These are phyloP conservation scores for Metarhizium rileyi DNA, from an alignment of 2,329 filamentous ascomycete species.

Conservation along the genomic window DNA sequence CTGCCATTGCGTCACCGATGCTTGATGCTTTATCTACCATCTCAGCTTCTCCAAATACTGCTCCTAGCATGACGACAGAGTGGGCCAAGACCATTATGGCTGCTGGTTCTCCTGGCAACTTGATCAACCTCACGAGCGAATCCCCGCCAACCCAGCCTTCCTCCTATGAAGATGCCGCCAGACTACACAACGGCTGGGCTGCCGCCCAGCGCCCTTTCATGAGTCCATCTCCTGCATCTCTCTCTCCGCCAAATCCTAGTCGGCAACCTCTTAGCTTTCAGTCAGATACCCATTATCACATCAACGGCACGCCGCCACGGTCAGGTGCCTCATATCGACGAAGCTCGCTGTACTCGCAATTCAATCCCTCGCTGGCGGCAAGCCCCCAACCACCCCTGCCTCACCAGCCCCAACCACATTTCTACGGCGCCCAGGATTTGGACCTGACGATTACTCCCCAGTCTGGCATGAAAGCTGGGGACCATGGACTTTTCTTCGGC, in stretches of 20 bases:
- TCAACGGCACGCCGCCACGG: slow-evolving; percentile 30
- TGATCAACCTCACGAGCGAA: slow-evolving; percentile 41
- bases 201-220: slow-evolving; percentile 35
- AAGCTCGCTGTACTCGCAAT: slow-evolving; percentile 42
- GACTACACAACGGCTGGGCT: slow-evolving; percentile 34
- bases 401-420: slow-evolving; percentile 68
- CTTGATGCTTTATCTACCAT: slow-evolving; percentile 39
- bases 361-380: slow-evolving; percentile 32
- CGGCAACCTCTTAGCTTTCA: slow-evolving; percentile 46
- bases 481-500: slow-evolving; percentile 67
- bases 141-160: slow-evolving; percentile 44
- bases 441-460: slow-evolving; percentile 55
- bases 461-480: slow-evolving; percentile 50
- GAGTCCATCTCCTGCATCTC: slow-evolving; percentile 34
- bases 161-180: slow-evolving; percentile 38
- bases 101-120: slow-evolving; percentile 42
- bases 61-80: slow-evolving; percentile 36
- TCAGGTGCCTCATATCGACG: slow-evolving; percentile 28
- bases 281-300: slow-evolving; percentile 35
- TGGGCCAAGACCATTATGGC: slow-evolving; percentile 33
- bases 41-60: slow-evolving; percentile 38
- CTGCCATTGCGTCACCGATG: slow-evolving; percentile 31
- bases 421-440: slow-evolving; percentile 65
- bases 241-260: slow-evolving; percentile 25
- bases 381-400: slow-evolving; percentile 53